A percentile compares a stretch with the other conserved stretches of the same genome.
phyloP scores from a whole-genome alignment of 2,329 filamentous ascomycete genomes.

The Hypoxylon sp. region DNA sequence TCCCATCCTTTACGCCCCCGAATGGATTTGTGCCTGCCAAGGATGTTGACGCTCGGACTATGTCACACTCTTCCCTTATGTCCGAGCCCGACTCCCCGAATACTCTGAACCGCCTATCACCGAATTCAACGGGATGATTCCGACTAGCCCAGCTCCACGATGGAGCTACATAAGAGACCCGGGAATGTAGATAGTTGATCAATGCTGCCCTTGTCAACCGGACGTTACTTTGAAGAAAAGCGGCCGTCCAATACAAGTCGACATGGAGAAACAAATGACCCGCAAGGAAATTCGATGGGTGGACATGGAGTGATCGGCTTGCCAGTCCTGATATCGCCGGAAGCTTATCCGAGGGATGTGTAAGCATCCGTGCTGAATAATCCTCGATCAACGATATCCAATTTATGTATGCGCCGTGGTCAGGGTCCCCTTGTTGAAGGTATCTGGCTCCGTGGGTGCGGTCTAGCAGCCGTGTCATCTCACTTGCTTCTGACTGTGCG shows the following conservation, averaged over 20 bases:
- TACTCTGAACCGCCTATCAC: conserved; percentile 1
- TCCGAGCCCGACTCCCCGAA: neutral
- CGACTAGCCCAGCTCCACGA: conserved; percentile 35
- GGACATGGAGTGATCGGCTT: neutral
- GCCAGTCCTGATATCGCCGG: conserved; percentile 28
- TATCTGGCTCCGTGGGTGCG: neutral
- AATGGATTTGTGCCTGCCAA: conserved; percentile 12
- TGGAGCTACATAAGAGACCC: conserved; percentile 14
- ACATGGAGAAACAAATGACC: conserved; percentile 19
- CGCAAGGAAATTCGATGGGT: neutral
- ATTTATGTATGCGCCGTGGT: conserved; percentile 4
- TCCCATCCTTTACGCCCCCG: conserved; percentile 8
- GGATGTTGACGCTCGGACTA: neutral
- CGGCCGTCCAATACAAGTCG: conserved; percentile 9
- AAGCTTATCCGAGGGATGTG: conserved; percentile 23
- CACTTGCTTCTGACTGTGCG: conserved; percentile 18
- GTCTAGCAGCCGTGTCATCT: neutral
- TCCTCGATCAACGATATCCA: conserved; percentile 4
- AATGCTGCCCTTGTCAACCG: conserved; percentile 1
- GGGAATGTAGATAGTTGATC: conserved; percentile 3
- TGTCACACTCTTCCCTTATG: conserved; percentile 9
- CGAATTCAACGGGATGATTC: conserved; percentile 11
- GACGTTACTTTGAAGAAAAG: neutral
- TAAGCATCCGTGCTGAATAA: conserved; percentile 22
- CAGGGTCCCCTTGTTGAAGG: neutral